Evolutionary conservation across 495 filamentous ascomycete genomes (phyloP).

Genomic region (Podospora fimiseda): DNA sequence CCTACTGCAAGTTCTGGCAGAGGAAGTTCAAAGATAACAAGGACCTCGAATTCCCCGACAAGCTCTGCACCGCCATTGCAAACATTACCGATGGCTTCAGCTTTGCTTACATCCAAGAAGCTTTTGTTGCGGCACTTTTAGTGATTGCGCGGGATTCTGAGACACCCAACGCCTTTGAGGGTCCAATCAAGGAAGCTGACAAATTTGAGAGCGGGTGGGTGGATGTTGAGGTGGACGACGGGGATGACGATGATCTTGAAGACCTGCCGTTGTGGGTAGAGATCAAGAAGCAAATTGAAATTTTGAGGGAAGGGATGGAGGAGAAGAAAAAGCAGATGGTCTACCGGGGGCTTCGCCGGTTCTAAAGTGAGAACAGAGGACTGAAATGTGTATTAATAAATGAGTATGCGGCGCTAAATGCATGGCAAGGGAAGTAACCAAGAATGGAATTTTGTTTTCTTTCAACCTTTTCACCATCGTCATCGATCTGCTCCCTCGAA

Average conservation of each 20-base stretch:
- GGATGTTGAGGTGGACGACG: slow-evolving; percentile 8
- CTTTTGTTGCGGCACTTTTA: slow-evolving; percentile 54
- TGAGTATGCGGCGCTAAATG: too few relatives aligned
- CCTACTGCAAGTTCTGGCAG: slow-evolving; percentile 56
- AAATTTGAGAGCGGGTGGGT: slow-evolving; percentile 18
- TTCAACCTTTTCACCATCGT: background rate
- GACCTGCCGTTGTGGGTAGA: slow-evolving; percentile 46
- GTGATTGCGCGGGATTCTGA: slow-evolving; percentile 37
- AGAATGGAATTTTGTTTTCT: background rate
- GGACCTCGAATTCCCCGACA: slow-evolving; percentile 49
- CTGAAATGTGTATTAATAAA: too few relatives aligned
- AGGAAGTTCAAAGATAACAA: slow-evolving; percentile 49
- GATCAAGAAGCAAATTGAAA: slow-evolving; percentile 52
- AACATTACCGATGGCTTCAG: slow-evolving; percentile 54
- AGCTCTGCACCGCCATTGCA: slow-evolving; percentile 48
- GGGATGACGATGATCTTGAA: slow-evolving; percentile 34
- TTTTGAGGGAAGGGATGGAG: slow-evolving; percentile 51
- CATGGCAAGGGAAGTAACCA: background rate
- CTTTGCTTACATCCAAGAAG: slow-evolving; percentile 63
- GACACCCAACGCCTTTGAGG: background rate
- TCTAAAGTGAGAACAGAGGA: too few relatives aligned
- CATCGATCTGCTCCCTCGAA: slow-evolving; percentile 7
- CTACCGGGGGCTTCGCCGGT: too few relatives aligned
- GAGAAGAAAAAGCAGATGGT: slow-evolving; percentile 11
- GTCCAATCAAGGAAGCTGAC: background rate